phyloP scores from a whole-genome alignment of 495 filamentous ascomycete genomes.

The Penicilliopsis zonata region DNA sequence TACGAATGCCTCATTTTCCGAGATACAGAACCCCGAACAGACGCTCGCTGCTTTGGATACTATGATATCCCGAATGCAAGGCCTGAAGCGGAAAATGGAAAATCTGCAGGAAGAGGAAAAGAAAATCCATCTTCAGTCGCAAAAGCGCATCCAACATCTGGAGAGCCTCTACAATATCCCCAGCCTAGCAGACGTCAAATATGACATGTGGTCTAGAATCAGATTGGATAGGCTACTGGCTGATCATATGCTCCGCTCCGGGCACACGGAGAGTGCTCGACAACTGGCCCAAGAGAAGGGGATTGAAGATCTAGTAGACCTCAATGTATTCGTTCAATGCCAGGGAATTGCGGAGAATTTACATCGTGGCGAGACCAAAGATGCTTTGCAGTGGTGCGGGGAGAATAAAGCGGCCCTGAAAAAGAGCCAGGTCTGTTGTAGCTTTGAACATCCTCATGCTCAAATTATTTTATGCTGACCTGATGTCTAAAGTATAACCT shows the following conservation, averaged over 20 bases:
- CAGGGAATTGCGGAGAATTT: conserved; percentile 62
- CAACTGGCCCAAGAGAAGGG: conserved; percentile 59
- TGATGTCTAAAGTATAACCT: conserved; percentile 62
- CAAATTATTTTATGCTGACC: conserved; percentile 11
- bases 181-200: conserved; percentile 81
- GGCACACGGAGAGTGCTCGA: conserved; percentile 67
- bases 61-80: conserved; percentile 76
- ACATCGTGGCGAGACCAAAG: conserved; percentile 53
- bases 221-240: conserved; percentile 76
- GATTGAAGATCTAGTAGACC: conserved; percentile 73
- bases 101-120: conserved; percentile 66
- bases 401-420: conserved; percentile 84
- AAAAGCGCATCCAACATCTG: conserved; percentile 68
- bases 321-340: conserved; percentile 78
- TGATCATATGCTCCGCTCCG: conserved; percentile 78
- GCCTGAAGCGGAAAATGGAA: conserved; percentile 76
- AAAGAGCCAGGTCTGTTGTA: conserved; percentile 57
- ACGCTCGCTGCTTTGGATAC: conserved; percentile 65
- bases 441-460: conserved; percentile 1
- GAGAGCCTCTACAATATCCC: conserved; percentile 67
- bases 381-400: conserved; percentile 78
- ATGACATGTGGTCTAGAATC: conserved; percentile 77
- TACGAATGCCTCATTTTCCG: conserved; percentile 51
- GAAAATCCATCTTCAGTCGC: conserved; percentile 56
- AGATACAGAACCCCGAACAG: conserved; percentile 47